Evolutionary conservation across 495 filamentous ascomycete genomes (phyloP).

Genomic region (Podospora bellae-mahoneyi): DNA sequence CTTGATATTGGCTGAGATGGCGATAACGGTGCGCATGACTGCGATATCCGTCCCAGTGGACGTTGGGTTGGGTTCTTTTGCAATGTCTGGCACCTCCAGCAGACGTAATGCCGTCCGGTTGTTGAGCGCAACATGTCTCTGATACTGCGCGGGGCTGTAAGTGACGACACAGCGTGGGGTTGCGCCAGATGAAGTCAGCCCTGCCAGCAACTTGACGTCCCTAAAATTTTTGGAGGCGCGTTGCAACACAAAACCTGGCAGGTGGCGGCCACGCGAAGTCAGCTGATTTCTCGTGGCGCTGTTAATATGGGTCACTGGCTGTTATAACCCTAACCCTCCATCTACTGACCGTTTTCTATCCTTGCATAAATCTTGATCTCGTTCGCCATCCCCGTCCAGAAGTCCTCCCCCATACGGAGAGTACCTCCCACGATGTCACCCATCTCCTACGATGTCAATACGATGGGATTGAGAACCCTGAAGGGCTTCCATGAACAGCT

Average conservation of each 20-base stretch:
- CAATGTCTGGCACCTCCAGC: slow-evolving; percentile 28
- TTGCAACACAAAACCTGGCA: background rate
- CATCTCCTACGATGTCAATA: background rate
- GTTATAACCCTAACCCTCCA: slow-evolving; percentile 18
- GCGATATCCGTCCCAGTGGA: background rate
- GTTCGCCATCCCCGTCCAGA: no score
- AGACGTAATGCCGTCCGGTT: slow-evolving; percentile 30
- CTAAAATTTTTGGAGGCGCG: slow-evolving; percentile 13
- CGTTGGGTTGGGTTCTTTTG: slow-evolving; percentile 13
- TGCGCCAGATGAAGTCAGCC: background rate
- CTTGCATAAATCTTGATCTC: background rate
- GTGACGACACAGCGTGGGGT: background rate
- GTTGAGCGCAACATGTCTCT: slow-evolving; percentile 29
- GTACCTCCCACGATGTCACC: background rate
- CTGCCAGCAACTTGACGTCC: background rate
- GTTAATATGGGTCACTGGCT: background rate
- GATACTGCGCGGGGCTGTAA: background rate
- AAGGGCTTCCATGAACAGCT: background rate
- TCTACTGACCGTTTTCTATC: background rate
- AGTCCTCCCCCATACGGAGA: no score
- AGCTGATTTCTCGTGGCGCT: slow-evolving; percentile 13
- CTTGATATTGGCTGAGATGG: background rate
- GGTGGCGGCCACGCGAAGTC: slow-evolving; percentile 22
- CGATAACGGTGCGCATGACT: background rate
- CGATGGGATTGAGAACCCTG: background rate